phyloP scores from a whole-genome alignment of 257 asterid species.

The Nicotiana sylvestris region DNA sequence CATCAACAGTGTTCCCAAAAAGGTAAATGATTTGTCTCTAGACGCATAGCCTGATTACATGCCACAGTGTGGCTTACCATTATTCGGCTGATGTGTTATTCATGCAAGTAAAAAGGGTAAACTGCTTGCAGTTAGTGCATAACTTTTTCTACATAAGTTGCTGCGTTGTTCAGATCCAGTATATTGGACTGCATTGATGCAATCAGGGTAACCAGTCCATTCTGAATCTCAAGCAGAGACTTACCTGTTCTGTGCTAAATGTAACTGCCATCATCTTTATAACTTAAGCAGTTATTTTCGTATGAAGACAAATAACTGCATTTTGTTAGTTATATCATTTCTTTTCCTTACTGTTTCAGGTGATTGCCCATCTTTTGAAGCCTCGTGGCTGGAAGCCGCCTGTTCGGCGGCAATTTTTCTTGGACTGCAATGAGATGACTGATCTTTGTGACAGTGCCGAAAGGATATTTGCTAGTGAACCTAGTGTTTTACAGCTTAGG shows the following conservation, averaged over 20 bases:
- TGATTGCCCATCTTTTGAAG: constrained; percentile 84
- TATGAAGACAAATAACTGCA: background rate
- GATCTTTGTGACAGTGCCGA: constrained; percentile 99
- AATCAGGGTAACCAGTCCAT: background rate
- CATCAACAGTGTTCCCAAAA: constrained; percentile 88
- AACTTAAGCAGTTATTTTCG: background rate
- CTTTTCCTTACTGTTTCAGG: constrained; percentile 36
- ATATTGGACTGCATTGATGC: background rate
- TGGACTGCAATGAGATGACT: constrained; percentile 97
- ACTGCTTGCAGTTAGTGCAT: background rate
- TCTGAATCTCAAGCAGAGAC: background rate
- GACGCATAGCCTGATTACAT: background rate
- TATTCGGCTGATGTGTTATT: background rate
- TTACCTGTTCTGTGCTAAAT: background rate
- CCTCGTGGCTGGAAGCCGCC: constrained; percentile 99
- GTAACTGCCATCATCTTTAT: background rate
- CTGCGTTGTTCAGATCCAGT: background rate
- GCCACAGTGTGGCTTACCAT: background rate
- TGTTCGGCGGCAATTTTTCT: constrained; percentile 89
- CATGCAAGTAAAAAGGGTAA: background rate
- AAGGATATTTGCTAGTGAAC: constrained; percentile 86
- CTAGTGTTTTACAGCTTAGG: constrained; percentile 86
- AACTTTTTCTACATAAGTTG: background rate
- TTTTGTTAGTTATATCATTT: background rate
- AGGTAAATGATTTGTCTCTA: constrained; percentile 37